A percentile compares a stretch with the other conserved stretches of the same genome.
phyloP scores from a whole-genome alignment of 352 stramenopile genomes.

The Globisporangium yorkense region DNA sequence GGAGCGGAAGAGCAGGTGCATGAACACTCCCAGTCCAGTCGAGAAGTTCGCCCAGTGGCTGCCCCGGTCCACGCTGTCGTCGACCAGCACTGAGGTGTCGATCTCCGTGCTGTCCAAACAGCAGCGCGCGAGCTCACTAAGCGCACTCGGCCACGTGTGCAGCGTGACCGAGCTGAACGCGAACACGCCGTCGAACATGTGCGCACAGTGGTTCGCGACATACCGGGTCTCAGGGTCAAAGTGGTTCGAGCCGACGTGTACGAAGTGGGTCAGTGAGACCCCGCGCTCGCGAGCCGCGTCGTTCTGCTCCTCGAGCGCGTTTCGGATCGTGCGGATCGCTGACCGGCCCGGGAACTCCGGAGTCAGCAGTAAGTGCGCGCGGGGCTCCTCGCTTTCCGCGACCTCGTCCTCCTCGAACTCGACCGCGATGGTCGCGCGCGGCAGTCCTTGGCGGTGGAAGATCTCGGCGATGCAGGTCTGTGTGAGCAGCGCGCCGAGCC shows the following conservation, averaged over 20 bases:
- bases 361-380: slow-evolving; percentile 41
- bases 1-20: slow-evolving; percentile 56
- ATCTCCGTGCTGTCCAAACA: slow-evolving; percentile 47
- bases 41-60: slow-evolving; percentile 61
- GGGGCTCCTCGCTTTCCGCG: slow-evolving; percentile 24
- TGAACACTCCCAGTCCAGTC: slow-evolving; percentile 53
- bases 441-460: slow-evolving; percentile 33
- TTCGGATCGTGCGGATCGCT: background rate
- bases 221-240: slow-evolving; percentile 41
- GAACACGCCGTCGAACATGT: slow-evolving; percentile 37
- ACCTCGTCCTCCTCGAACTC: slow-evolving; percentile 27
- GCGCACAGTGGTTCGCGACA: slow-evolving; percentile 42
- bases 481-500: slow-evolving; percentile 43
- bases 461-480: slow-evolving; percentile 54
- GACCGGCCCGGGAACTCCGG: slow-evolving; percentile 22
- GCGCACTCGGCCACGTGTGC: slow-evolving; percentile 43
- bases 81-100: slow-evolving; percentile 30
- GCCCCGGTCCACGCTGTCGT: slow-evolving; percentile 48
- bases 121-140: slow-evolving; percentile 41
- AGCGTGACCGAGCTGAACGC: slow-evolving; percentile 62
- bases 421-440: slow-evolving; percentile 41
- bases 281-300: slow-evolving; percentile 14
- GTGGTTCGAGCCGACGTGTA: slow-evolving; percentile 58
- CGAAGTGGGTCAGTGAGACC: slow-evolving; percentile 38
- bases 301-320: slow-evolving; percentile 1